Evolutionary conservation across 2,329 filamentous ascomycete species (phyloP), one percentile per base, ranked within the genome.

Genomic region (Alternaria hordeiaustralica): DNA sequence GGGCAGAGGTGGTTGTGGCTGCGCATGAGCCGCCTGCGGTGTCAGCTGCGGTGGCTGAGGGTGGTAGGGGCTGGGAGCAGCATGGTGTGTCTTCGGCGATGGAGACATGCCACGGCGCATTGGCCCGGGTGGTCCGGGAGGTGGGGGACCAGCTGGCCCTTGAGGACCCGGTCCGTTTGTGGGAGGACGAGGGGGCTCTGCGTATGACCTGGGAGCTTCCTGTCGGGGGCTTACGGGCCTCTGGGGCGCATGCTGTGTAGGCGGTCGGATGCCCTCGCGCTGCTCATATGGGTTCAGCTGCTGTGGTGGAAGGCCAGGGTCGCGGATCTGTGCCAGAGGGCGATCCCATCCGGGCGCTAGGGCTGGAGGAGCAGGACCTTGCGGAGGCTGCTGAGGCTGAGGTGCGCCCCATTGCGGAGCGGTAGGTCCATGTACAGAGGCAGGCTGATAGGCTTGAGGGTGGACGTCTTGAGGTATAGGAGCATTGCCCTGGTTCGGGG

Each of bases 391-490:
- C 62, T 86, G 82, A 54, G 89, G 88, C 46, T 89, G 88, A 53
- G 93, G 92, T 62, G 90, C 91, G 66, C 92, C 92, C 95, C 95
- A 98, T 78, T 96, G 92, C 67, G 94, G 94, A 55, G 91, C 91
- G 56, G 93, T 92, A 62, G 93, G 93, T 11, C 92, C 93, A 69
- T 92, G 92, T 58, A 96, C 90, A 45, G 92, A 92, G 51, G 90
- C 88, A 58, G 90, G 88, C 80, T 97, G 94, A 75, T 98, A 98
- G 7, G 94, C 92, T 76, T 97, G 93, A 54, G 95, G 95, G 78
- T 98, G 94, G 21, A 98, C 94, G 80, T 99, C 96, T 75, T 97
- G 95, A 8, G 96, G 95, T 73, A 96, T 88, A n/a, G 95, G 94
- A 55, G 91, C 92, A 70, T 86, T 90, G 71, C 87, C 90, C 74